phyloP scores from a whole-genome alignment of 75 land plant genomes.

The Pinus tabuliformis region DNA sequence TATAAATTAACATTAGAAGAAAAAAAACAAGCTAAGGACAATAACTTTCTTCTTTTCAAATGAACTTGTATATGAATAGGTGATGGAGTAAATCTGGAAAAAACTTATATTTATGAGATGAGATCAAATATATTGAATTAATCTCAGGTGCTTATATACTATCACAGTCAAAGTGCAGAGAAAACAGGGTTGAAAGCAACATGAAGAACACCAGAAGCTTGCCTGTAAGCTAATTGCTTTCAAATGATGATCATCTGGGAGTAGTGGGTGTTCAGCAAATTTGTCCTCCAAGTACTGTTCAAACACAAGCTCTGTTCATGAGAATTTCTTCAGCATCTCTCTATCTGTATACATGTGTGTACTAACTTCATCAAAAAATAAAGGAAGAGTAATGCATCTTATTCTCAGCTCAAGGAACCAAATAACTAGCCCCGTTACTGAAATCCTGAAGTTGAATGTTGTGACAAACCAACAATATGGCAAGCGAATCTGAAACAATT shows the following conservation, averaged over 20 bases:
- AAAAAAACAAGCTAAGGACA: too few relatives aligned
- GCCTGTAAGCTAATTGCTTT: conserved; percentile 51
- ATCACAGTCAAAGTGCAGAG: neutral
- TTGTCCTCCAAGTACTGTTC: conserved; percentile 55
- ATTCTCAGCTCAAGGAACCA: neutral
- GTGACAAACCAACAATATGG: conserved; percentile 35
- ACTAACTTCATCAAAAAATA: neutral
- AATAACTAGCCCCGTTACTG: neutral
- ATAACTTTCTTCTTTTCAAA: neutral
- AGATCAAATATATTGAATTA: neutral
- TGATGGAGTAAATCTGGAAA: neutral
- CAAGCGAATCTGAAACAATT: conserved; percentile 45
- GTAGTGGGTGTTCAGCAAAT: conserved; percentile 39
- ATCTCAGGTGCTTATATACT: too few relatives aligned
- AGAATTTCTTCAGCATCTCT: too few relatives aligned
- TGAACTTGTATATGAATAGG: neutral
- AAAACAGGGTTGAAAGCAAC: neutral
- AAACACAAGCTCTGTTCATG: neutral
- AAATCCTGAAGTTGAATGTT: neutral
- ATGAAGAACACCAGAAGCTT: neutral
- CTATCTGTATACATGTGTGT: too few relatives aligned
- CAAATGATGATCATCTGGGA: conserved; percentile 33
- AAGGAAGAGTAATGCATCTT: neutral
- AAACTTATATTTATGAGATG: neutral
- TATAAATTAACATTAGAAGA: too few relatives aligned